These are phyloP conservation scores for Excoecaria agallocha DNA, from an alignment of 345 rosid genomes.

Conservation along the genomic window DNA sequence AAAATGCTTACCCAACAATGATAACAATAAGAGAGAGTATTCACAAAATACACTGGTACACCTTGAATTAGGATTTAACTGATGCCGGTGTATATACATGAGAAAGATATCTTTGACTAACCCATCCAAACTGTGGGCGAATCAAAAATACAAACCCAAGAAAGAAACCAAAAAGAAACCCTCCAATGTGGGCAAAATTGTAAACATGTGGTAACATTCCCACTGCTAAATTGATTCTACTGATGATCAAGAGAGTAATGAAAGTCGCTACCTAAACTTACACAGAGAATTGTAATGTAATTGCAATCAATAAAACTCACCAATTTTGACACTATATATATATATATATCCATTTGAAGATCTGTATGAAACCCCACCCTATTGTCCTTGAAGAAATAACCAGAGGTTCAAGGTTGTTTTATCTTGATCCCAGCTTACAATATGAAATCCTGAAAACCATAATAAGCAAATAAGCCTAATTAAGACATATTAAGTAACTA, in stretches of 20 bases:
- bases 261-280: conserved; percentile 56
- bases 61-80: conserved; percentile 56
- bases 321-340: neutral
- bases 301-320: neutral
- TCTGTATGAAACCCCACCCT: no score
- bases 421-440: no score
- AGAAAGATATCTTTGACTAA: conserved; percentile 50
- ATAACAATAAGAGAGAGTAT: conserved; percentile 62
- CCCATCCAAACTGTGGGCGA: conserved; percentile 88
- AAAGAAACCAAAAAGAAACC: conserved; percentile 77
- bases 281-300: neutral
- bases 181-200: conserved; percentile 97
- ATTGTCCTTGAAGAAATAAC: no score
- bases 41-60: conserved; percentile 71
- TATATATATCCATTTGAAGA: no score
- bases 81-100: conserved; percentile 26
- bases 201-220: conserved; percentile 94
- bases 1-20: conserved; percentile 61
- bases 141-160: conserved; percentile 84
- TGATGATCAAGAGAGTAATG: conserved; percentile 68
- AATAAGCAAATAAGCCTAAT: no score
- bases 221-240: conserved; percentile 72
- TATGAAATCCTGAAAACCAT: no score
- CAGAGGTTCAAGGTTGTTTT: no score
- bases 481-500: neutral